phyloP scores from a whole-genome alignment of 2,329 filamentous ascomycete species.

The Rutstroemia sp. region DNA sequence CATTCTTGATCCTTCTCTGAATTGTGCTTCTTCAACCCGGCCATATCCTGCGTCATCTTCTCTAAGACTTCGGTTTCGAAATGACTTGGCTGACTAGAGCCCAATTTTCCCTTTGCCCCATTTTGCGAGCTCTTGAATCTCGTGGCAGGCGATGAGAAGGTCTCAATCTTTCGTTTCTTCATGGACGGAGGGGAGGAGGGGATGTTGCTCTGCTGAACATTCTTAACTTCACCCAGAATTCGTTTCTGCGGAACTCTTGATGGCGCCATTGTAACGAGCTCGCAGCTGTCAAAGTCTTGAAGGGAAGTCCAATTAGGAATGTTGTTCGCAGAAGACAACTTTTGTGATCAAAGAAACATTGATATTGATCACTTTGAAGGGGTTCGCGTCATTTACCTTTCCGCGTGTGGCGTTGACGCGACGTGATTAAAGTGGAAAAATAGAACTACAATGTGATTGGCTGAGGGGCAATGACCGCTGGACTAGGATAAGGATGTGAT shows the following conservation, averaged over 20 bases:
- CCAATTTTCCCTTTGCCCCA: constrained; percentile 52
- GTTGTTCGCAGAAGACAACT: neutral
- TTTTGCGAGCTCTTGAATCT: constrained; percentile 58
- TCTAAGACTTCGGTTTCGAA: constrained; percentile 94
- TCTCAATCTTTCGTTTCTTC: constrained; percentile 82
- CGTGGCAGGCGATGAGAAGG: constrained; percentile 43
- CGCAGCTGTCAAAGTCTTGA: constrained; percentile 1
- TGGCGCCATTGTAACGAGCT: constrained; percentile 24
- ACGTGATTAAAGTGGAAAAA: constrained; percentile 9
- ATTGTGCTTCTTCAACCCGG: constrained; percentile 76
- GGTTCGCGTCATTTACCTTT: constrained; percentile 2
- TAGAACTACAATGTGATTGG: neutral
- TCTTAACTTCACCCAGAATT: constrained; percentile 61
- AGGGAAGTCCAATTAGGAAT: neutral
- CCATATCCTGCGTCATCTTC: constrained; percentile 92
- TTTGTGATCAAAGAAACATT: neutral
- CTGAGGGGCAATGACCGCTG: no score
- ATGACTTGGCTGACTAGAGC: constrained; percentile 72
- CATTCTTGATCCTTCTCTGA: constrained; percentile 91
- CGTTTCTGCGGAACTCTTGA: constrained; percentile 61
- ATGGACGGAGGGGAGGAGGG: constrained; percentile 42
- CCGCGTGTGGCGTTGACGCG: constrained; percentile 7
- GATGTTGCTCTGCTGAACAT: constrained; percentile 44
- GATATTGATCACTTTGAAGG: neutral
- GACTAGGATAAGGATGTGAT: no score